Conservation (phyloP, 2,329 filamentous ascomycete genomes). For the Hypoxylon sp. region DNA sequence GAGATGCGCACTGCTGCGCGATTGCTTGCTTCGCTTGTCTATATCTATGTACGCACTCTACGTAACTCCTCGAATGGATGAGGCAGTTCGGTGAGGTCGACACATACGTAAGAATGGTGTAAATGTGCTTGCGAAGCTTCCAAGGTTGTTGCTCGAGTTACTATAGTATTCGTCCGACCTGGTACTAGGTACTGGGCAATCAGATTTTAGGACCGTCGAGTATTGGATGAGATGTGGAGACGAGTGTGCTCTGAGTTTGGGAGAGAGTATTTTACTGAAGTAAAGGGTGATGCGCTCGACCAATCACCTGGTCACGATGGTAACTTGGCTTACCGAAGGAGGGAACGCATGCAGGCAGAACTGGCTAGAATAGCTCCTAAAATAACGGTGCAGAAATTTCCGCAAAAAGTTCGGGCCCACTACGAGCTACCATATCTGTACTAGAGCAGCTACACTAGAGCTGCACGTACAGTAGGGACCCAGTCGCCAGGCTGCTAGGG, state of each 20-base stretch:
- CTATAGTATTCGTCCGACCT: slow-evolving; percentile 18
- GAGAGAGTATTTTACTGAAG: slow-evolving; percentile 32
- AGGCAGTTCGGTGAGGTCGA: slow-evolving; percentile 1
- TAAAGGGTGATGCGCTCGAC: slow-evolving; percentile 24
- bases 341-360: slow-evolving; percentile 38
- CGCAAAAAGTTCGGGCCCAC: slow-evolving; percentile 36
- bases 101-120: slow-evolving; percentile 7
- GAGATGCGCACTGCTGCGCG: slow-evolving; percentile 7
- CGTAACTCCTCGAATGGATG: slow-evolving; percentile 5
- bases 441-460: neutral
- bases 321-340: slow-evolving; percentile 41
- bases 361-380: slow-evolving; percentile 28
- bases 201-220: slow-evolving; percentile 26
- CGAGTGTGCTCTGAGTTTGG: slow-evolving; percentile 31
- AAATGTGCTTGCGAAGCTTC: slow-evolving; percentile 3
- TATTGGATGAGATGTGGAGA: slow-evolving; percentile 32
- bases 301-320: slow-evolving; percentile 23
- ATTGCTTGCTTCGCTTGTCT: slow-evolving; percentile 28
- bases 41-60: slow-evolving; percentile 14
- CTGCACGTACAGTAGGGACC: neutral
- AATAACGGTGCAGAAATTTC: slow-evolving; percentile 46
- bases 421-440: slow-evolving; percentile 6
- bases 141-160: slow-evolving; percentile 9
- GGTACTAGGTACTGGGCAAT: slow-evolving; percentile 33
- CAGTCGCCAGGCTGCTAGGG: neutral